A percentile compares a stretch with the other conserved stretches of the same genome.
phyloP scores from a whole-genome alignment of 1,284 basidiomycete genomes.

The Rhodotorula sp. region DNA sequence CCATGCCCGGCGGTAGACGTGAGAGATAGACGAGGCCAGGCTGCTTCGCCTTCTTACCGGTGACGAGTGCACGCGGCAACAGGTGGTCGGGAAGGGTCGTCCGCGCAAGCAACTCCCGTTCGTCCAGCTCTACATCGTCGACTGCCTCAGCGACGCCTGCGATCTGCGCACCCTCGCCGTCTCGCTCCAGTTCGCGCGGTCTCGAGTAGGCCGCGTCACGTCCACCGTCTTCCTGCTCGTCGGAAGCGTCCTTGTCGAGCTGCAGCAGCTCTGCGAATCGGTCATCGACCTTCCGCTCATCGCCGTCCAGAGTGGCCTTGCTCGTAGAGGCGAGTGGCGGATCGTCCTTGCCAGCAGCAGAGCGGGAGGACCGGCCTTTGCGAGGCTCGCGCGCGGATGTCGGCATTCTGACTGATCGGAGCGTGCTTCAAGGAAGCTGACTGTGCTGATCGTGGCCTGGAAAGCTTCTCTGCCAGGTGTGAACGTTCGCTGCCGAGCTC shows the following conservation, averaged over 20 bases:
- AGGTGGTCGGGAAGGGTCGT: conserved; percentile 34
- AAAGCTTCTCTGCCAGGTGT: too few relatives aligned
- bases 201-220: not conserved
- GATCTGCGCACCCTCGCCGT: not conserved
- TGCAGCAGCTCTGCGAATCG: conserved; percentile 29
- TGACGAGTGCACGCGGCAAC: conserved; percentile 22
- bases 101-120: conserved; percentile 6
- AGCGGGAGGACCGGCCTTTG: not conserved
- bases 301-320: conserved; percentile 3
- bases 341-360: not conserved
- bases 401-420: not conserved
- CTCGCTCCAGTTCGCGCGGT: not conserved
- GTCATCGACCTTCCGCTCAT: conserved; percentile 8
- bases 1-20: conserved; percentile 97
- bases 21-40: conserved; percentile 89
- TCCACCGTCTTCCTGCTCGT: not conserved
- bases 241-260: conserved; percentile 10
- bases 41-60: conserved; percentile 40
- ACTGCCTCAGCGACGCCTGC: not conserved
- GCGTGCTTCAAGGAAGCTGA: too few relatives aligned
- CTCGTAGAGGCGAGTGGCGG: conserved; percentile 10
- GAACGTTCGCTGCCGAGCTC: too few relatives aligned
- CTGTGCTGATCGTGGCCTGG: too few relatives aligned
- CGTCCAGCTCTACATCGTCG: conserved; percentile 19
- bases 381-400: not conserved